phyloP scores from a whole-genome alignment of 2,329 filamentous ascomycete species.

The Massarina eburnea region DNA sequence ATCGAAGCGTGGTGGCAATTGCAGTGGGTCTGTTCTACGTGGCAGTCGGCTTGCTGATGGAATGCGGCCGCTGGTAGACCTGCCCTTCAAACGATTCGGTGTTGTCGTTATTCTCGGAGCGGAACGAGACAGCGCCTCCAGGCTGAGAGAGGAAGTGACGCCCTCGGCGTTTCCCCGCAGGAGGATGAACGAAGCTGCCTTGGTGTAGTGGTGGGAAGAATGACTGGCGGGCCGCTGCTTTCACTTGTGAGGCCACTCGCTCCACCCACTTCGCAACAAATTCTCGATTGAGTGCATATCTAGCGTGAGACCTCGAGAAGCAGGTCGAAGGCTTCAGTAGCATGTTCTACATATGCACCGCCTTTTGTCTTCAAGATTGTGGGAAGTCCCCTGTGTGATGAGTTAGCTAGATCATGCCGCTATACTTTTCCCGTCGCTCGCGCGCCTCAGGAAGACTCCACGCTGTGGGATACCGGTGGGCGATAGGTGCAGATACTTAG shows the following conservation, averaged over 20 bases:
- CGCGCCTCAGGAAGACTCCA: too few species aligned
- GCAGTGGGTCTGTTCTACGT: constrained; percentile 5
- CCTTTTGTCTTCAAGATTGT: not conserved
- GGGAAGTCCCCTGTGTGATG: not conserved
- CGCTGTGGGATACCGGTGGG: not conserved
- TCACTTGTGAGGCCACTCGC: not conserved
- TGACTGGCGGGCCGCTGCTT: constrained; percentile 1
- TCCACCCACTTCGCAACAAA: not conserved
- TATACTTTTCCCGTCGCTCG: not conserved
- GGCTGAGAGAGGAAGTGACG: not conserved
- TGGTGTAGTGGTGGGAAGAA: constrained; percentile 1
- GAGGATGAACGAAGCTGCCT: not conserved
- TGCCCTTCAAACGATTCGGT: not conserved
- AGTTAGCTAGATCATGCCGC: not conserved
- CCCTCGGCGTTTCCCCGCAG: not conserved
- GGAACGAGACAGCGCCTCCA: not conserved
- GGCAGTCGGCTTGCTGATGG: constrained; percentile 1
- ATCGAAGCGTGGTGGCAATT: not conserved
- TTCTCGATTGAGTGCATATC: constrained; percentile 5
- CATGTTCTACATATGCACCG: not conserved
- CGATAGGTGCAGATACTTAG: not conserved
- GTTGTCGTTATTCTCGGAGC: not conserved
- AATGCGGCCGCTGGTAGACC: not conserved
- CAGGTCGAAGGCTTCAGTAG: not conserved
- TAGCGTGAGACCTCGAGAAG: constrained; percentile 1